Evolutionary conservation across 495 filamentous ascomycete genomes (phyloP).

Genomic region (Aspergillus asperescens): DNA sequence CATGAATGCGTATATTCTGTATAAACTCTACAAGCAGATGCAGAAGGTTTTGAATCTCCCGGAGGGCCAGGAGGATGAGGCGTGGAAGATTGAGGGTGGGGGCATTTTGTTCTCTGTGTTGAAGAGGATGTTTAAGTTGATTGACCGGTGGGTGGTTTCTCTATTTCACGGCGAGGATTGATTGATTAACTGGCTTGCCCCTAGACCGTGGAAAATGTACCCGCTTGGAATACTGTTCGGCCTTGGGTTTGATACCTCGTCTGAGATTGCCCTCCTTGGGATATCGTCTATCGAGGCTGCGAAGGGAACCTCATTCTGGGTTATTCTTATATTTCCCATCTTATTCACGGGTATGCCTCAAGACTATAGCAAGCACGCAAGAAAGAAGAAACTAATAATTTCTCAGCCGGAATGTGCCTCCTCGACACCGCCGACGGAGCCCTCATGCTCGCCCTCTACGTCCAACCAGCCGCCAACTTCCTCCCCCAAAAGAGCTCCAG

Average conservation of each 20-base stretch:
- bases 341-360: constrained; percentile 72
- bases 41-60: constrained; percentile 49
- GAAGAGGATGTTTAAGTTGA: constrained; percentile 69
- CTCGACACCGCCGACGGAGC: constrained; percentile 88
- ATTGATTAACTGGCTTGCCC: no score
- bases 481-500: constrained; percentile 30
- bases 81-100: constrained; percentile 66
- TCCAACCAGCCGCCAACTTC: constrained; percentile 50
- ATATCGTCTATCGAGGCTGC: constrained; percentile 83
- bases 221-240: constrained; percentile 87
- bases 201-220: constrained; percentile 96
- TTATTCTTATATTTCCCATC: constrained; percentile 87
- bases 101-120: constrained; percentile 70
- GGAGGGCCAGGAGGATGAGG: constrained; percentile 50
- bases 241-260: constrained; percentile 92
- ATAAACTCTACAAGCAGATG: constrained; percentile 64
- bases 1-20: constrained; percentile 81
- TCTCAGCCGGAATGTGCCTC: constrained; percentile 77
- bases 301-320: constrained; percentile 83
- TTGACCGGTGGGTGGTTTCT: constrained; percentile 54
- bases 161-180: no score
- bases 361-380: background rate
- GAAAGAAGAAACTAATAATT: background rate
- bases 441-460: constrained; percentile 92
- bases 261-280: constrained; percentile 86